Base-by-base conservation (phyloP, 208 protist species). In the Trypanosoma lewisi region DNA sequence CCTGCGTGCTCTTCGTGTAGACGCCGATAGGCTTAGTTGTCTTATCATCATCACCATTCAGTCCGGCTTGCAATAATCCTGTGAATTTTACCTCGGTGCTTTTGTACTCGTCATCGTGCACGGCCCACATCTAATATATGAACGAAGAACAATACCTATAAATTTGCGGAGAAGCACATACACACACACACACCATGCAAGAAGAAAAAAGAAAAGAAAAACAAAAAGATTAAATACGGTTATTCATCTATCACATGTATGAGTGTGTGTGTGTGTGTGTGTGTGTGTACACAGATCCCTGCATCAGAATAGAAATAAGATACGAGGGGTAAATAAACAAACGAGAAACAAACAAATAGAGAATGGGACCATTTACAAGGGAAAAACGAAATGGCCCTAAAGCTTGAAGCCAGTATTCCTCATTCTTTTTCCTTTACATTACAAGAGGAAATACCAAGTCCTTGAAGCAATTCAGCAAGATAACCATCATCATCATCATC, bases 61-160 rank as follows among this genome's bases (percentile, higher is more conserved):
- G 56, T 33, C 74, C 74, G 5, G 78, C 60, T 37, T 81, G 74
- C 47, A 83, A 42, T 12, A 85, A 67, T 53, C 80, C 81, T 53
- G 78, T 63, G 39, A 83, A 23, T 67, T 86, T 83, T 21, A 60
- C 70, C 27, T 76, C 78, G n/a, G 76, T 70, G 42, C 50, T 73
- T 49, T 54, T 83, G 73, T 89, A 89, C 58, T 90, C 85, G 51
- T 95, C 83, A 47, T 95, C 85, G 54, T 92, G 88, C 49, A 95
- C 88, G 48, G 85, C 92, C 88, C 85, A 95, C 52, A 87, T 72
- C 48, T 63, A 51, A 44, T 77, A 69, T 87, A 82, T 53, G 34
- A 39, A 12, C 36, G 36, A 6, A 12, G 36, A 39, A 39, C 36
- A 39, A 39, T n/a, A n/a, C n/a, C n/a, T n/a, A n/a, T n/a, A n/a